Percentiles rank a stretch among this genome's conserved stretches.
Conservation (phyloP, 2,329 filamentous ascomycete genomes). For the Pseudopyrenochaeta lycopersici region DNA sequence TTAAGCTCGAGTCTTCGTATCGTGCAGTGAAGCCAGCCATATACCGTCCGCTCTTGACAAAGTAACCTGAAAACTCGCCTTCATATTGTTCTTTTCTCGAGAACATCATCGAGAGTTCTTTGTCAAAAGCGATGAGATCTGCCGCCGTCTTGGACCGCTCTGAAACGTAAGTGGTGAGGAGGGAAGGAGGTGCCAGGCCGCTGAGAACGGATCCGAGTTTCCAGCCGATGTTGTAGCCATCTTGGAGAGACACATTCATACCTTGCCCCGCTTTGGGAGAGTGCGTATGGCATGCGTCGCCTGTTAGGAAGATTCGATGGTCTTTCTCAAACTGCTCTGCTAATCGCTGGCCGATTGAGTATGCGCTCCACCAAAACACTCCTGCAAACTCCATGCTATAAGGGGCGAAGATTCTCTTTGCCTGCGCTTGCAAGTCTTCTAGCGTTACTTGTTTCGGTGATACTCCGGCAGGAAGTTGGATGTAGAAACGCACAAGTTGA, state of each 20-base stretch:
- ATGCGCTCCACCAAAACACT: conserved; percentile 77
- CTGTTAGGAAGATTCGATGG: conserved; percentile 72
- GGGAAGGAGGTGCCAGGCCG: conserved; percentile 62
- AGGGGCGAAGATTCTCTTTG: conserved; percentile 63
- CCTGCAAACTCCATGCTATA: conserved; percentile 64
- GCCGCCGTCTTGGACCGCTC: conserved; percentile 60
- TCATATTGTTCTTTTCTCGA: conserved; percentile 56
- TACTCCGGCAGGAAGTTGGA: conserved; percentile 63
- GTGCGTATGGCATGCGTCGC: conserved; percentile 74
- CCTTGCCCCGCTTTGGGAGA: conserved; percentile 76
- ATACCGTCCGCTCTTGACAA: conserved; percentile 66
- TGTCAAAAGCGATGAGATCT: conserved; percentile 70
- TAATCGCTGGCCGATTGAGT: conserved; percentile 75
- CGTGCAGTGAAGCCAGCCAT: conserved; percentile 67
- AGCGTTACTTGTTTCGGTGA: conserved; percentile 62
- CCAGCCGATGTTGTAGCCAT: conserved; percentile 67
- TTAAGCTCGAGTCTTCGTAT: conserved; percentile 63
- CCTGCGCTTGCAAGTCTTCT: conserved; percentile 62
- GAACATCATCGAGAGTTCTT: conserved; percentile 62
- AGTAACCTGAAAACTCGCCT: conserved; percentile 65
- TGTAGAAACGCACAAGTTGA: conserved; percentile 69
- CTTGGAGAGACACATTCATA: conserved; percentile 69
- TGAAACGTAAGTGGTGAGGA: conserved; percentile 69
- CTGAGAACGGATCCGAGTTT: conserved; percentile 56
- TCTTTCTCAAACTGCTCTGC: conserved; percentile 74